Percentiles rank a stretch among this genome's conserved stretches.
Conservation (phyloP, 305 asterid species). For the Fraxinus dipetala region DNA sequence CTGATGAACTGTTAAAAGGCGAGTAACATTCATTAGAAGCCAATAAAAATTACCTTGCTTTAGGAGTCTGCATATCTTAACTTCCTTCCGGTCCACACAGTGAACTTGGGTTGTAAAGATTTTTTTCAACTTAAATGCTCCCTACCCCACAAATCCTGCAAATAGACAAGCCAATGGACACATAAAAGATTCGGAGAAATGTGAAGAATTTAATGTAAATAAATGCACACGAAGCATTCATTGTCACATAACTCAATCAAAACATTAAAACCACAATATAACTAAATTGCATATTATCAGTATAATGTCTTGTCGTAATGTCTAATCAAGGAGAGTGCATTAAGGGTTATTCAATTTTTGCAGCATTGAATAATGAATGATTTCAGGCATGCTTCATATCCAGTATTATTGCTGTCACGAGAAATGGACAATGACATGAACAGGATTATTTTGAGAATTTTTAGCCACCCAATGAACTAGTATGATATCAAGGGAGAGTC, state of each 20-base stretch:
- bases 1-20: constrained; percentile 4
- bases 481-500: neutral
- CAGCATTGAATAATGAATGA: constrained; percentile 17
- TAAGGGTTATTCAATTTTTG: constrained; percentile 13
- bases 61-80: constrained; percentile 67
- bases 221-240: constrained; percentile 34
- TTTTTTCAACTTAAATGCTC: constrained; percentile 33
- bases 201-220: constrained; percentile 37
- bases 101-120: constrained; percentile 20
- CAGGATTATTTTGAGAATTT: constrained; percentile 17
- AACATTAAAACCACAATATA: constrained; percentile 17
- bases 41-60: constrained; percentile 55
- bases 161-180: constrained; percentile 30
- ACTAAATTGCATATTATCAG: neutral
- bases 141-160: constrained; percentile 45
- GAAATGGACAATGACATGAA: constrained; percentile 11
- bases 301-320: neutral
- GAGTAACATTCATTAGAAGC: constrained; percentile 26
- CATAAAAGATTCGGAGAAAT: constrained; percentile 20
- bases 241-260: constrained; percentile 18
- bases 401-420: constrained; percentile 34
- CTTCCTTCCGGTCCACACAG: constrained; percentile 28
- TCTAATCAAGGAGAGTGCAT: neutral
- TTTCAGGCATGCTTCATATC: constrained; percentile 15
- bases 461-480: neutral